A percentile compares a stretch with the other conserved stretches of the same genome.
These are phyloP conservation scores for Neoarthrinium moseri DNA, from an alignment of 2,329 filamentous ascomycete genomes.

Conservation along the genomic window DNA sequence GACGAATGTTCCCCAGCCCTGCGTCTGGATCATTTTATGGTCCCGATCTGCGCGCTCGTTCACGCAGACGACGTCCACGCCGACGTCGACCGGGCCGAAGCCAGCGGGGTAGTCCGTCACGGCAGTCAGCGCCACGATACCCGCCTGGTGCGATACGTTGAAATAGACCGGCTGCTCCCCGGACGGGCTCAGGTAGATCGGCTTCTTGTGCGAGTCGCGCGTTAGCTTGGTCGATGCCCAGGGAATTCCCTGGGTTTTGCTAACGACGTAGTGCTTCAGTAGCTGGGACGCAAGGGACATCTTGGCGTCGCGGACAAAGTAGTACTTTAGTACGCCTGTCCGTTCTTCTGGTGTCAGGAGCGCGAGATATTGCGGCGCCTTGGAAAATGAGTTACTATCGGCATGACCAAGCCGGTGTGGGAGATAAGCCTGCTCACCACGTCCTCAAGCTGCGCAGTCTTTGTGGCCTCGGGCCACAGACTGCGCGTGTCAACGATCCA, in stretches of 20 bases:
- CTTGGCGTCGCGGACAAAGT: conserved; percentile 70
- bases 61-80: conserved; percentile 75
- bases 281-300: conserved; percentile 72
- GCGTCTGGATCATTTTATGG: conserved; percentile 48
- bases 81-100: conserved; percentile 47
- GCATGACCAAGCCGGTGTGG: too few species aligned
- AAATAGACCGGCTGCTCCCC: conserved; percentile 55
- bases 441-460: conserved; percentile 46
- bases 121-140: conserved; percentile 68
- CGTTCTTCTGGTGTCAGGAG: conserved; percentile 57
- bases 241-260: conserved; percentile 53
- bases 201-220: conserved; percentile 55
- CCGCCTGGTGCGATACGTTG: conserved; percentile 78
- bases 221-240: conserved; percentile 60
- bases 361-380: conserved; percentile 43
- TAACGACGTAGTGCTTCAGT: conserved; percentile 70
- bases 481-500: conserved; percentile 62
- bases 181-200: conserved; percentile 48
- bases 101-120: conserved; percentile 31
- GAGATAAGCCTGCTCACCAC: conserved; percentile 42
- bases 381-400: conserved; percentile 2
- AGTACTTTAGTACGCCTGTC: conserved; percentile 56
- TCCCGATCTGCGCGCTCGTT: conserved; percentile 66
- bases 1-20: conserved; percentile 66
- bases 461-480: conserved; percentile 52